phyloP scores from a whole-genome alignment of 805 yeast species.

The Yarrowia sp. region DNA sequence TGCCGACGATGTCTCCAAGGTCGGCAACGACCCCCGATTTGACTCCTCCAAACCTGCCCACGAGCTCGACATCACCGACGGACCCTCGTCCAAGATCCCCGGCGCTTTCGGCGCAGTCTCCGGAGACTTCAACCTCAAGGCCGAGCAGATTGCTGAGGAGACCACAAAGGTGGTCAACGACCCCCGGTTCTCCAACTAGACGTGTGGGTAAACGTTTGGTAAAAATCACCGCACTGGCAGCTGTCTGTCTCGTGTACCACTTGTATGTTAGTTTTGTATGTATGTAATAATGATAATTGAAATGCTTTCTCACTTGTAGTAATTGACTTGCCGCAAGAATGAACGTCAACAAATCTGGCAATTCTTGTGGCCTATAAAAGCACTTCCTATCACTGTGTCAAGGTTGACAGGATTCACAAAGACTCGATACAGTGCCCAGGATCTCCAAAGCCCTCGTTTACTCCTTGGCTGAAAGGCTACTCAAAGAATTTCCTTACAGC shows the following conservation, averaged over 20 bases:
- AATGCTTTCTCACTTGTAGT: too few relatives aligned
- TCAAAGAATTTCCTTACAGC: too few relatives aligned
- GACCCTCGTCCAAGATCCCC: conserved; percentile 1
- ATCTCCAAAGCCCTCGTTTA: too few relatives aligned
- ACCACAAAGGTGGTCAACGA: neutral
- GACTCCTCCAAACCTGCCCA: neutral
- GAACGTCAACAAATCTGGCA: too few relatives aligned
- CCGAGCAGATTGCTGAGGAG: conserved; percentile 2
- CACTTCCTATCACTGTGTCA: too few relatives aligned
- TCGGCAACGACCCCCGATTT: conserved; percentile 11
- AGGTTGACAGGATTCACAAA: too few relatives aligned
- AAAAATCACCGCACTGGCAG: neutral
- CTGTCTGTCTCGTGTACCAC: neutral
- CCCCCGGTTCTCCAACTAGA: conserved; percentile 3
- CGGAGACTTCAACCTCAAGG: conserved; percentile 13
- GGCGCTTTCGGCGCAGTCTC: neutral
- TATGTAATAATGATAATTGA: conserved; percentile 8
- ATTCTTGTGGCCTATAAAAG: too few relatives aligned
- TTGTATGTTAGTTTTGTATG: conserved; percentile 3
- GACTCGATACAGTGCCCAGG: too few relatives aligned
- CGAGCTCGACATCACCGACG: conserved; percentile 12
- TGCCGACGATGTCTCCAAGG: conserved; percentile 11
- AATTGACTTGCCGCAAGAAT: too few relatives aligned
- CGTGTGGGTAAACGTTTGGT: neutral
- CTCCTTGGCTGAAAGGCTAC: too few relatives aligned